phyloP scores from a whole-genome alignment of 2,329 filamentous ascomycete genomes.

The Blastomyces parvus region DNA sequence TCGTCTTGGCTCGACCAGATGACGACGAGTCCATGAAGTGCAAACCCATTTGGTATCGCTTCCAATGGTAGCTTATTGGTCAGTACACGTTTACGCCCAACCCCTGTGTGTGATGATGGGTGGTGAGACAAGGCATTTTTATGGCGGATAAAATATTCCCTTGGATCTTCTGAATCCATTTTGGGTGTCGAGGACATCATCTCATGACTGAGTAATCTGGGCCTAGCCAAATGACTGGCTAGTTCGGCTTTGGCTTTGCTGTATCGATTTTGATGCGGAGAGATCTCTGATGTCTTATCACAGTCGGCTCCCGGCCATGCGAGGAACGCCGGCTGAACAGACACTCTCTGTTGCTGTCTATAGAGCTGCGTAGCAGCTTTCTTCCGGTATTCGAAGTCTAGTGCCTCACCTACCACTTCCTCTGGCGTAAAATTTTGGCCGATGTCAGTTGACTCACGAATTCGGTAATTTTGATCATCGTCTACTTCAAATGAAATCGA shows the following conservation, averaged over 20 bases:
- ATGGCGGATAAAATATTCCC: conserved; percentile 24
- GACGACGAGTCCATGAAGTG: conserved; percentile 20
- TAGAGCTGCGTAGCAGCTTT: conserved; percentile 25
- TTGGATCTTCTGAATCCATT: conserved; percentile 23
- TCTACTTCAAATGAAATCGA: background rate
- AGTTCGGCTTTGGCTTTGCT: conserved; percentile 24
- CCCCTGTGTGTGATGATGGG: conserved; percentile 5
- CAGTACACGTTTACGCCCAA: conserved; percentile 13
- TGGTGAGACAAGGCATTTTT: background rate
- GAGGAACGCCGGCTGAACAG: background rate
- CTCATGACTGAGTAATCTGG: background rate
- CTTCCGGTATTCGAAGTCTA: conserved; percentile 34
- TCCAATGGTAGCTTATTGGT: conserved; percentile 25
- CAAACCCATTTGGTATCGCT: conserved; percentile 19
- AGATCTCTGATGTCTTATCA: conserved; percentile 13
- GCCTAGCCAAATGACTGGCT: conserved; percentile 5
- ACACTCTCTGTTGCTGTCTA: conserved; percentile 14
- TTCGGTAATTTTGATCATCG: conserved; percentile 4
- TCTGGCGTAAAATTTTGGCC: conserved; percentile 11
- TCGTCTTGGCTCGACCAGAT: conserved; percentile 9
- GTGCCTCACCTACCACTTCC: conserved; percentile 23
- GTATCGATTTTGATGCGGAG: conserved; percentile 26
- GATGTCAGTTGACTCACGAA: background rate
- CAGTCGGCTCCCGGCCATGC: conserved; percentile 2
- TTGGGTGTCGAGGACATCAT: background rate